phyloP scores from a whole-genome alignment of 2,329 filamentous ascomycete species.

The Cytospora paraplurivora region DNA sequence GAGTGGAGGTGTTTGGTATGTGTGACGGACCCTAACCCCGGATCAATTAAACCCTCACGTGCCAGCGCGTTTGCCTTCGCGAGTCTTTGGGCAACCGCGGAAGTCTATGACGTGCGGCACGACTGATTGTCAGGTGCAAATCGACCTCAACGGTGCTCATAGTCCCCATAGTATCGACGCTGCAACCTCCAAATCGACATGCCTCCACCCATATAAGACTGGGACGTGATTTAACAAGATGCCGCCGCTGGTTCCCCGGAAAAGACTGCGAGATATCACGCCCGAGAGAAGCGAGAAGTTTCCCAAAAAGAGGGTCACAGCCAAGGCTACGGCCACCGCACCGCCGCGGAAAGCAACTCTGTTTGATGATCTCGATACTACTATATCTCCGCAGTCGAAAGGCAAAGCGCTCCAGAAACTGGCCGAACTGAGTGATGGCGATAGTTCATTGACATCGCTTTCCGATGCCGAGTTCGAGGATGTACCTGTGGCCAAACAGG shows the following conservation, averaged over 20 bases:
- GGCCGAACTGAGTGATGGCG: slow-evolving; percentile 46
- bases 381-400: slow-evolving; percentile 40
- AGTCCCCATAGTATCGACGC: too few species aligned
- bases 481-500: slow-evolving; percentile 40
- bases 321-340: slow-evolving; percentile 33
- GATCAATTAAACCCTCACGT: slow-evolving; percentile 10
- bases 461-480: slow-evolving; percentile 62
- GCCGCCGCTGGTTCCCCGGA: slow-evolving; percentile 70
- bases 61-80: slow-evolving; percentile 11
- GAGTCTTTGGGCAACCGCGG: neutral
- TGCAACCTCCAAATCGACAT: neutral
- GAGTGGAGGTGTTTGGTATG: too few species aligned
- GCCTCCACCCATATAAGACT: neutral
- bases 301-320: slow-evolving; percentile 35
- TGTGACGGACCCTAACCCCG: neutral
- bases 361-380: slow-evolving; percentile 62
- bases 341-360: slow-evolving; percentile 57
- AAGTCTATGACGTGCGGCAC: slow-evolving; percentile 19
- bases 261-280: slow-evolving; percentile 57
- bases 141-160: neutral
- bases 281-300: slow-evolving; percentile 39
- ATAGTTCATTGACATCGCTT: slow-evolving; percentile 54
- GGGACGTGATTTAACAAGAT: slow-evolving; percentile 45
- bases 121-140: slow-evolving; percentile 11
- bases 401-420: slow-evolving; percentile 20